Evolutionary conservation across 148 eudicot genomes (phyloP), one percentile per base, ranked within the genome.

Genomic region (Rhododendron simsii): DNA sequence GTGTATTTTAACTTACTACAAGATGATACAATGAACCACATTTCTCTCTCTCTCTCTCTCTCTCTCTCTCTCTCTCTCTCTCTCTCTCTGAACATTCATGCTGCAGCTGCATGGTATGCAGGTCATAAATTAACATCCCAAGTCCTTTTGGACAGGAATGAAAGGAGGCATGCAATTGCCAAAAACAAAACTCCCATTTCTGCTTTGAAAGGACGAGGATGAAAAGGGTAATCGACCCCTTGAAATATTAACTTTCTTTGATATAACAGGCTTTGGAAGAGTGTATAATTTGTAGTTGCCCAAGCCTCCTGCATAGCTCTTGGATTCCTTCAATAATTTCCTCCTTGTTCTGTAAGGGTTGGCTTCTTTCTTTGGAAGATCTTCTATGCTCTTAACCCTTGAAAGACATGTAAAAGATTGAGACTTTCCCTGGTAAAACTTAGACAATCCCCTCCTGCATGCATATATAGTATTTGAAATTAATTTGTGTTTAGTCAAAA

Each of bases 371-470:
- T 96, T 96, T 30, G 92, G 91, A 37, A 95, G 91, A 88, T 96
- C 98, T 84, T 94, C 99, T 57, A 95, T 53, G 90, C 94, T 96
- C 83, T 88, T 87, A 85, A 92, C 99, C 67, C 90, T 93, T 86
- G 95, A 94, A 23, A 96, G 87, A 79, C 92, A 91, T 88, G 98
- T 91, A 84, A 91, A 96, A 23, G 99, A 95, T 75, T 96, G 93
- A 3, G 98, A 95, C 69, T 94, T 95, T 37, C 99, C 99, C 85
- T 96, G 87, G 85, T 95, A 96, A 78, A 81, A 96, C 86, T 90
- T 91, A 1, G 99, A 96, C 45, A 96, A 88, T 20, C 98, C 98
- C 89, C 92, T 93, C 91, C 98, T 95, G 92, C 87, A 90, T 95
- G 92, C 87, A 90, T 21, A 5, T 59, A 59, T 1, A 7, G 65